Evolutionary conservation across 805 yeast species (phyloP).

Genomic region (Pichia deserticola): DNA sequence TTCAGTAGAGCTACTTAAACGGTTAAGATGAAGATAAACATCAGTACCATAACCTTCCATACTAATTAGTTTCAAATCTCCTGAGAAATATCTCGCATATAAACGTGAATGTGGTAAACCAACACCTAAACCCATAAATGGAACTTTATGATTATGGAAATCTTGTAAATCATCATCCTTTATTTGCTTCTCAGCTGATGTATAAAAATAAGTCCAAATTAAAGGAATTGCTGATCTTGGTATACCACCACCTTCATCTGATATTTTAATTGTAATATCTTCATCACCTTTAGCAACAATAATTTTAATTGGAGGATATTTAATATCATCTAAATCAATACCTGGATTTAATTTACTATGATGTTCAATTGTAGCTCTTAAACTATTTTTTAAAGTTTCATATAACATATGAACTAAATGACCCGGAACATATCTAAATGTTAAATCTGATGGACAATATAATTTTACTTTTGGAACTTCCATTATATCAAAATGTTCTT

Average conservation of each 20-base stretch:
- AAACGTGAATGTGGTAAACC: slow-evolving; percentile 82
- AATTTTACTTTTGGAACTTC: slow-evolving; percentile 81
- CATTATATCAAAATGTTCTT: slow-evolving; percentile 79
- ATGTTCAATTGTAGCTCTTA: slow-evolving; percentile 83
- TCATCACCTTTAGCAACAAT: slow-evolving; percentile 85
- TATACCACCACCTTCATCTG: slow-evolving; percentile 93
- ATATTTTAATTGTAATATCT: slow-evolving; percentile 82
- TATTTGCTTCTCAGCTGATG: slow-evolving; percentile 71
- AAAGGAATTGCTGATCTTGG: slow-evolving; percentile 76
- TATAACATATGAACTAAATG: slow-evolving; percentile 87
- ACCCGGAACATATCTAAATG: slow-evolving; percentile 89
- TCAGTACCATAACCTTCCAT: slow-evolving; percentile 97
- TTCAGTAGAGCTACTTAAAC: slow-evolving; percentile 66
- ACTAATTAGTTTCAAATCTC: slow-evolving; percentile 76
- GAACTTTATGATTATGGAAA: slow-evolving; percentile 47
- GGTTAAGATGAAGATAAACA: slow-evolving; percentile 77
- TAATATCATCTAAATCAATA: slow-evolving; percentile 49
- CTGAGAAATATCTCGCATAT: slow-evolving; percentile 86
- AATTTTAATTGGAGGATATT: slow-evolving; percentile 77
- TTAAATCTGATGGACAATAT: slow-evolving; percentile 67
- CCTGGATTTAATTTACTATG: slow-evolving; percentile 51
- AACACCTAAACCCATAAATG: slow-evolving; percentile 92
- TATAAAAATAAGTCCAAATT: slow-evolving; percentile 87
- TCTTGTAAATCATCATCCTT: slow-evolving; percentile 23
- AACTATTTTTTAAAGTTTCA: slow-evolving; percentile 79